A percentile compares a stretch with the other conserved stretches of the same genome.
These are phyloP conservation scores for Ophiostoma fasciatum DNA, from an alignment of 2,329 filamentous ascomycete species.

Conservation along the genomic window DNA sequence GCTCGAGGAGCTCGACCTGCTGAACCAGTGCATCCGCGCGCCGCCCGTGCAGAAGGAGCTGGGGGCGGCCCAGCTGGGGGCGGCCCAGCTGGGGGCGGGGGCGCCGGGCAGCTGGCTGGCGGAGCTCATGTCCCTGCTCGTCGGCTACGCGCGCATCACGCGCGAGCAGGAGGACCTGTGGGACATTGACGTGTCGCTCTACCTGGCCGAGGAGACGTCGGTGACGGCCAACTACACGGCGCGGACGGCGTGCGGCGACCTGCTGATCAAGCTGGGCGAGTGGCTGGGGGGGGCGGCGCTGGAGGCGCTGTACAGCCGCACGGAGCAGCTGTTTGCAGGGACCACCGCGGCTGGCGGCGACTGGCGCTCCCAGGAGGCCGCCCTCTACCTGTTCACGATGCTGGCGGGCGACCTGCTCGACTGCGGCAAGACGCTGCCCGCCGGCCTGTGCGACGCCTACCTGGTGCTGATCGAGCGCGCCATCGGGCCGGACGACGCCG, in stretches of 20 bases:
- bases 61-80: constrained; percentile 62
- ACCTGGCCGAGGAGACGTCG: constrained; percentile 86
- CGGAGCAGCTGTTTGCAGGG: constrained; percentile 53
- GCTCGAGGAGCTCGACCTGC: constrained; percentile 85
- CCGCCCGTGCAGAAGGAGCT: constrained; percentile 80
- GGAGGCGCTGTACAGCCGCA: constrained; percentile 65
- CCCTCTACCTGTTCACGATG: constrained; percentile 74
- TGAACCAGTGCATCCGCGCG: constrained; percentile 80
- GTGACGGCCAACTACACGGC: constrained; percentile 94
- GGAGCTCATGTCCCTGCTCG: constrained; percentile 73
- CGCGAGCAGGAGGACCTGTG: constrained; percentile 87
- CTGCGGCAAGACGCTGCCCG: constrained; percentile 53
- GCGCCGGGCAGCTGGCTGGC: constrained; percentile 54
- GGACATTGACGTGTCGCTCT: constrained; percentile 94
- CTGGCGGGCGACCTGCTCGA: constrained; percentile 74
- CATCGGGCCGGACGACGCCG: constrained; percentile 67
- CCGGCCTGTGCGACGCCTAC: constrained; percentile 56
- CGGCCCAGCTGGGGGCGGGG: constrained; percentile 54
- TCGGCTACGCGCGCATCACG: constrained; percentile 78
- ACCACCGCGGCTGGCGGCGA: constrained; percentile 21
- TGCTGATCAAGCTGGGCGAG: constrained; percentile 84
- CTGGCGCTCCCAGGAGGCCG: constrained; percentile 60
- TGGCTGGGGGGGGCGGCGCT: constrained; percentile 67
- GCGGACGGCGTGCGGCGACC: constrained; percentile 78
- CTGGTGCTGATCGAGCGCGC: no score